Percentiles rank a stretch among this genome's conserved stretches.
Evolutionary conservation across 768 basidiomycete genomes (phyloP).

Genomic region (Dioszegia aurantiaca): DNA sequence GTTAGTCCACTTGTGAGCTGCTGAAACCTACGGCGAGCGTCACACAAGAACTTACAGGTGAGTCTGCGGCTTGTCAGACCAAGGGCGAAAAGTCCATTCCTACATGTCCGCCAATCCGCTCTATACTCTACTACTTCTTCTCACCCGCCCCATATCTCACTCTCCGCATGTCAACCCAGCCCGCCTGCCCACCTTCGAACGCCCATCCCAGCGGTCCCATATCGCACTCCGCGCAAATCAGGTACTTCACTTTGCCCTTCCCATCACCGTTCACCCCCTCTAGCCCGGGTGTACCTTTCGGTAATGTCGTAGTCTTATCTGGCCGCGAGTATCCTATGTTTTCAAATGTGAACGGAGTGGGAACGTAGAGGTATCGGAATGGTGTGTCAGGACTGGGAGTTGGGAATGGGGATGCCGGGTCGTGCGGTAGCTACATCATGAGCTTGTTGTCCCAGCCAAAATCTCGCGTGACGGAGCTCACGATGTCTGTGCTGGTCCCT

Average conservation of each 20-base stretch:
- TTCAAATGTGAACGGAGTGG: conserved; percentile 50
- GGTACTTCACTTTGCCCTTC: conserved; percentile 44
- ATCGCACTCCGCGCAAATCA: conserved; percentile 54
- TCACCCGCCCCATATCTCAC: conserved; percentile 36
- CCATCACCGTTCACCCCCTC: conserved; percentile 16
- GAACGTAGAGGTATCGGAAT: conserved; percentile 21
- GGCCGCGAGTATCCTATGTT: conserved; percentile 53
- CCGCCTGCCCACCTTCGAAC: conserved; percentile 49
- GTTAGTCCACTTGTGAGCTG: too few species aligned
- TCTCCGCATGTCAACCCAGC: conserved; percentile 47
- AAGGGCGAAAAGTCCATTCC: too few species aligned
- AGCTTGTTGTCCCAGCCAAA: not conserved
- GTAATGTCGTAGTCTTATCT: conserved; percentile 12
- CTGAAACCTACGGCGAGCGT: too few species aligned
- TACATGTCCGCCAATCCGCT: not conserved
- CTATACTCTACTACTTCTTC: not conserved
- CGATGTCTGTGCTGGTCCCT: conserved; percentile 26
- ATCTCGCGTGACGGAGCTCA: conserved; percentile 27
- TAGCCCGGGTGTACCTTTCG: conserved; percentile 9
- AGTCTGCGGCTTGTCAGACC: too few species aligned
- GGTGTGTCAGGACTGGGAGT: conserved; percentile 16
- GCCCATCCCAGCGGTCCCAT: conserved; percentile 53
- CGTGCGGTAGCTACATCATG: conserved; percentile 39
- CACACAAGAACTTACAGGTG: too few species aligned
- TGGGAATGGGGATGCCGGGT: conserved; percentile 38